Base-by-base conservation (phyloP, 768 basidiomycete species). In the Kwoniella shandongensis region DNA sequence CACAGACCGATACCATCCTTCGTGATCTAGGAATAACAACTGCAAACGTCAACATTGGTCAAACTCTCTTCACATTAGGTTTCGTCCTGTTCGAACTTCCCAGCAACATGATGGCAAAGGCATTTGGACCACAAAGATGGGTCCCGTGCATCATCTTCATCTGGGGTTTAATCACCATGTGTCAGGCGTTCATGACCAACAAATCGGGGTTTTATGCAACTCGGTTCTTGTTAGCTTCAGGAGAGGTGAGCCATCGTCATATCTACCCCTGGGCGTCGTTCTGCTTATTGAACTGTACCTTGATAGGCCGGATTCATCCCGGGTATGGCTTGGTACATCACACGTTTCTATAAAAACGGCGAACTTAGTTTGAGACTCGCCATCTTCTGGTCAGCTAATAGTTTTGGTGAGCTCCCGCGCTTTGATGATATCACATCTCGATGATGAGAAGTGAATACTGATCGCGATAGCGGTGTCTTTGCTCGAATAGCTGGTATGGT, bases 61-160 rank as follows among this genome's bases (percentile, higher is more conserved):
- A 76, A 38, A 63, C 63, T 17, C 53, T 76, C n/a, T 60, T 73
- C 23, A 70, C 67, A 3, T 51, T 69, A 7, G 70, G 63, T 32
- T 73, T 76, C 39, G 70, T 76, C 6, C 56, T 76, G 1, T 62
- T 70, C 38, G 74, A 75, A 51, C 41, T 73, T 13, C 73, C 73
- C 0, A 55, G 59, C 45, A 69, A 75, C 22, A 47, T 73, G 27
- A 38, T 69, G 4, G 62, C 66, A 7, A 61, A 64, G 30, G 8
- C 40, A 6, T 32, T 72, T 32, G 71, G 71, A 3, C 61, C 71
- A 0, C 42, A 51, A 1, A 57, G 59, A 41, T 75, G 73, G 73
- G 48, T 75, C 13, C 52, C 65, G n/a, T 25, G 59, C 15, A 67
- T 68, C 57, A 53, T 76, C 25, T 85, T 84, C 84, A 47, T 65